Base-by-base conservation (phyloP, 306 rosid genomes). In the Urtica urens region DNA sequence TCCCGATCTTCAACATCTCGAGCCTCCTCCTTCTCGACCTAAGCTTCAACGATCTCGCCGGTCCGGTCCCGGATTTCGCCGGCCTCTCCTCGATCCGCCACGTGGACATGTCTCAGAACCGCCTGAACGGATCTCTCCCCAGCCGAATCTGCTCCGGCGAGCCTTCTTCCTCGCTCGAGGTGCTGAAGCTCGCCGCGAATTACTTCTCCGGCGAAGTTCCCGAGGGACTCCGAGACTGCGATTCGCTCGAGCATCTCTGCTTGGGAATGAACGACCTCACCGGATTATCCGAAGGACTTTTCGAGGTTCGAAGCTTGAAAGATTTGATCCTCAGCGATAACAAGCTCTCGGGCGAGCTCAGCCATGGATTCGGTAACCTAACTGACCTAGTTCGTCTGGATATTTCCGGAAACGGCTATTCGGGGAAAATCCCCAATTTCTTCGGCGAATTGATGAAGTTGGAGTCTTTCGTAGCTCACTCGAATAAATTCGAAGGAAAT, bases 21-120 rank as follows among this genome's bases (percentile, higher is more conserved):
- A 55, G 35, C 19, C 40, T 75, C 19, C 17, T 58, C 68, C 2
- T 33, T 19, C 41, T 75, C 11, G 71, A 75, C 68, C 59, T 75
- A 55, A 66, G 74, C 51, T 54, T 49, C 38, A 75, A 75, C 42
- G 29, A 49, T 16, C 48, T 75, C 7, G 40, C 26, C 3, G 81
- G 74, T 12, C 38, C 38, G 49, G 30, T 52, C 12, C 77, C 74
- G 0, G 39, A 5, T 2, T 35, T 24, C 37, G 43, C 62, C 15
- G 40, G 23, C 46, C 58, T 71, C 7, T 53, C 73, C 55, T 65
- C 68, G 38, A 49, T 75, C 26, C 11, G 16, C 27, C 10, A 10
- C 50, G 58, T 75, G 17, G 62, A 70, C 53, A 43, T 75, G 23
- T 75, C 81, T 38, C 60, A 41, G n/a, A 74, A 70, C 29, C 19